A percentile compares a stretch with the other conserved stretches of the same genome.
Evolutionary conservation across 495 filamentous ascomycete species (phyloP).

Genomic region (Lichenothelia convexa): DNA sequence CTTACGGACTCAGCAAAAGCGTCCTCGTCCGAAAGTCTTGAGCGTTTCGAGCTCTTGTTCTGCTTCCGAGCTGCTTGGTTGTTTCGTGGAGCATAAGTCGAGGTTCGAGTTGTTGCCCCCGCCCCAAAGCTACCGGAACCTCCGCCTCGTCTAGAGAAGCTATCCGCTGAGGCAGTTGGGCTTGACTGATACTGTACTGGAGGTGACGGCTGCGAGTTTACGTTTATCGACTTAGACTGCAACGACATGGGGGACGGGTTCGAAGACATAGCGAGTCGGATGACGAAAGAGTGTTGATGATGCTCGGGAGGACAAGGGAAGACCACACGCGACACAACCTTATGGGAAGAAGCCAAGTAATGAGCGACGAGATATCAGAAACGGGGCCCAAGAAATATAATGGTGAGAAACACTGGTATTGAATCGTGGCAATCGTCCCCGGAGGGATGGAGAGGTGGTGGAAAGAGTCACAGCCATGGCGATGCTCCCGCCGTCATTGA

Average conservation of each 20-base stretch:
- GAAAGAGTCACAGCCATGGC: too few relatives aligned
- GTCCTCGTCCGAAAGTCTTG: slow-evolving; percentile 52
- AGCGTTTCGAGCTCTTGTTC: slow-evolving; percentile 43
- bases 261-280: slow-evolving; percentile 9
- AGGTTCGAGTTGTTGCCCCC: slow-evolving; percentile 19
- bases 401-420: too few relatives aligned
- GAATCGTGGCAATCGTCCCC: too few relatives aligned
- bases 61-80: slow-evolving; percentile 57
- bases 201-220: slow-evolving; percentile 18
- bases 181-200: slow-evolving; percentile 17
- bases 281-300: not conserved
- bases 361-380: too few relatives aligned
- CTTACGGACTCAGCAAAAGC: slow-evolving; percentile 62
- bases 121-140: slow-evolving; percentile 45
- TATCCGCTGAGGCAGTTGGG: slow-evolving; percentile 16
- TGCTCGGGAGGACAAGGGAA: not conserved
- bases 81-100: slow-evolving; percentile 44
- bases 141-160: slow-evolving; percentile 39
- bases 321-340: too few relatives aligned
- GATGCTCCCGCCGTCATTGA: too few relatives aligned
- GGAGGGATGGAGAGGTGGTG: too few relatives aligned
- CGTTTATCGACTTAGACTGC: slow-evolving; percentile 10
- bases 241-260: slow-evolving; percentile 11
- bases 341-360: too few relatives aligned
- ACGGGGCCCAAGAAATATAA: too few relatives aligned